Conservation (phyloP, 139 green algal genomes). For the Nannochloris sp. region DNA sequence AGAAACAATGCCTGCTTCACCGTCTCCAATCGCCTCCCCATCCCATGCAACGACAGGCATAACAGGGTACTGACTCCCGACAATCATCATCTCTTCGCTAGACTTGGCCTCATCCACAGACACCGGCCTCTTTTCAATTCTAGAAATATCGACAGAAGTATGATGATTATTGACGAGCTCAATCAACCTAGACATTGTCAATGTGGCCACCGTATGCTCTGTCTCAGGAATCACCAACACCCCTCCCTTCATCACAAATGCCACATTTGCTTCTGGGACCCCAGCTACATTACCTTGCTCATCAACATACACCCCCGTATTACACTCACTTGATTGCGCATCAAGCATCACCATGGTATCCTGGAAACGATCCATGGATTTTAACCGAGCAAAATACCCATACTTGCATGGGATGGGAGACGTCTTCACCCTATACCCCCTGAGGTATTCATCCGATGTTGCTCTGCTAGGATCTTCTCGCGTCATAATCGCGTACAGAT, state of each 20-base stretch:
- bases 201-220: conserved; percentile 32
- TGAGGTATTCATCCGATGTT: conserved; percentile 18
- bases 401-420: conserved; percentile 37
- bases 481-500: conserved; percentile 56
- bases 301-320: conserved; percentile 71
- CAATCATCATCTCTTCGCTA: conserved; percentile 39
- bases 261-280: conserved; percentile 57
- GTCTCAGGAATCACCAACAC: conserved; percentile 35
- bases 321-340: conserved; percentile 33
- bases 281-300: conserved; percentile 52
- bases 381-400: conserved; percentile 39
- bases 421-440: conserved; percentile 41
- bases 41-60: conserved; percentile 39
- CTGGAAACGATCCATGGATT: conserved; percentile 57
- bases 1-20: conserved; percentile 32
- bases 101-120: conserved; percentile 32
- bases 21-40: conserved; percentile 13
- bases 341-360: conserved; percentile 46
- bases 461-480: conserved; percentile 21
- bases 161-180: conserved; percentile 41
- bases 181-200: conserved; percentile 54
- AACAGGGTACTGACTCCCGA: conserved; percentile 26
- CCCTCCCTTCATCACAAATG: conserved; percentile 51
- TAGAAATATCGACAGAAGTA: conserved; percentile 6
- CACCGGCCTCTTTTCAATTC: conserved; percentile 27